These are phyloP conservation scores for Pseudocercospora cruenta DNA, from an alignment of 2,329 filamentous ascomycete species.

Conservation along the genomic window DNA sequence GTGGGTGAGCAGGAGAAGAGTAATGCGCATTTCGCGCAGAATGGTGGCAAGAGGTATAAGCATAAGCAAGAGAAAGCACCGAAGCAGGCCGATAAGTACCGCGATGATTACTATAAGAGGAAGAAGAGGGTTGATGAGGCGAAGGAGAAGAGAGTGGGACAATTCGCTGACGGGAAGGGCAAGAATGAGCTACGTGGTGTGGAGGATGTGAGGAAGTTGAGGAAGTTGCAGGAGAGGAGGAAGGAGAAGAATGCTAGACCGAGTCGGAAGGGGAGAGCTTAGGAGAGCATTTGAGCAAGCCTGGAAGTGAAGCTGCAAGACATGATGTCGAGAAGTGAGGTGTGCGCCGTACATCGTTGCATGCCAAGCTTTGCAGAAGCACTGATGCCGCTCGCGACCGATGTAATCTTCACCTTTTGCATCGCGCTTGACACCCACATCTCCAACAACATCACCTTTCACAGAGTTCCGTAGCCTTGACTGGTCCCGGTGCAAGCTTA, in stretches of 20 bases:
- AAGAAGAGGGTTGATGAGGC: constrained; percentile 90
- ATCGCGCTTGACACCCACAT: too few species aligned
- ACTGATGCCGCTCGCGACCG: too few species aligned
- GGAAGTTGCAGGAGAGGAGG: constrained; percentile 74
- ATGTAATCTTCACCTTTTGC: too few species aligned
- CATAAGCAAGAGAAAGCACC: constrained; percentile 87
- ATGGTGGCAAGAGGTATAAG: constrained; percentile 67
- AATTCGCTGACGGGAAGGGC: constrained; percentile 68
- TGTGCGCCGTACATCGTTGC: too few species aligned
- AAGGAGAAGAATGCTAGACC: constrained; percentile 89
- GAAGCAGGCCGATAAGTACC: constrained; percentile 88
- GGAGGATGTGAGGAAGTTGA: constrained; percentile 82
- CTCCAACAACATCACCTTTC: too few species aligned
- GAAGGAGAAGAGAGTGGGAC: constrained; percentile 78
- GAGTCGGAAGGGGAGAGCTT: constrained; percentile 19
- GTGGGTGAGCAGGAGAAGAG: constrained; percentile 76
- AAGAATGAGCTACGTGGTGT: constrained; percentile 80
- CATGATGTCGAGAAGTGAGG: too few species aligned
- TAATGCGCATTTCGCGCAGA: constrained; percentile 38
- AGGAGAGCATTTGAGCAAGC: too few species aligned
- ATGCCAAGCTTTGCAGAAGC: too few species aligned
- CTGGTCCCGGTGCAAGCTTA: too few species aligned
- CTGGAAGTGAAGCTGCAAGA: too few species aligned
- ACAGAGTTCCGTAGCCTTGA: too few species aligned
- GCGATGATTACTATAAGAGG: constrained; percentile 86